phyloP scores from a whole-genome alignment of 2,329 filamentous ascomycete species.

The Aureobasidium zeae region DNA sequence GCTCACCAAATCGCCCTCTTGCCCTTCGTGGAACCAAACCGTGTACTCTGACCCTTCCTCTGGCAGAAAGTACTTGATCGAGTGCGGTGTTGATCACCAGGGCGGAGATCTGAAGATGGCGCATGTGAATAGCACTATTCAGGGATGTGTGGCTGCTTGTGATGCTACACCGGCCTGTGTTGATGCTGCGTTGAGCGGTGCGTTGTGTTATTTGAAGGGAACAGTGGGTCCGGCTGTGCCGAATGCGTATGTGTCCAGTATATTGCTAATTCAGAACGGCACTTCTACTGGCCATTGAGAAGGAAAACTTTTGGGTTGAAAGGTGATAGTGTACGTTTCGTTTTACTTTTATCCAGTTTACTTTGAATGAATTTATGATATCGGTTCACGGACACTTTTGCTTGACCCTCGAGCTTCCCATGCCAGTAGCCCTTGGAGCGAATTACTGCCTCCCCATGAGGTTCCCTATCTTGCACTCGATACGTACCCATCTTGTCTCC shows the following conservation, averaged over 20 bases:
- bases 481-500: too few species aligned
- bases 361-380: too few species aligned
- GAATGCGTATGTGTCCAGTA: slow-evolving; percentile 14
- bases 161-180: slow-evolving; percentile 25
- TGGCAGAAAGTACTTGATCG: slow-evolving; percentile 22
- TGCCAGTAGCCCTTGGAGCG: too few species aligned
- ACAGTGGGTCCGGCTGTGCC: slow-evolving; percentile 19
- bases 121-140: slow-evolving; percentile 20
- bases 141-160: slow-evolving; percentile 26
- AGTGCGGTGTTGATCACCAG: slow-evolving; percentile 27
- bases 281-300: slow-evolving; percentile 7
- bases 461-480: too few species aligned
- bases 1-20: slow-evolving; percentile 16
- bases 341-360: too few species aligned
- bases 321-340: too few species aligned
- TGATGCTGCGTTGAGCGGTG: slow-evolving; percentile 26
- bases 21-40: slow-evolving; percentile 20
- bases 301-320: too few species aligned
- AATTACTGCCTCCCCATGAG: too few species aligned
- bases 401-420: too few species aligned
- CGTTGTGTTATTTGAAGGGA: slow-evolving; percentile 27
- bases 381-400: too few species aligned
- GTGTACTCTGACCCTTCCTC: slow-evolving; percentile 11
- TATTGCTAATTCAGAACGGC: slow-evolving; percentile 1
- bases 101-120: slow-evolving; percentile 24